phyloP scores from a whole-genome alignment of 257 asterid species.

The Galeopsis tetrahit region DNA sequence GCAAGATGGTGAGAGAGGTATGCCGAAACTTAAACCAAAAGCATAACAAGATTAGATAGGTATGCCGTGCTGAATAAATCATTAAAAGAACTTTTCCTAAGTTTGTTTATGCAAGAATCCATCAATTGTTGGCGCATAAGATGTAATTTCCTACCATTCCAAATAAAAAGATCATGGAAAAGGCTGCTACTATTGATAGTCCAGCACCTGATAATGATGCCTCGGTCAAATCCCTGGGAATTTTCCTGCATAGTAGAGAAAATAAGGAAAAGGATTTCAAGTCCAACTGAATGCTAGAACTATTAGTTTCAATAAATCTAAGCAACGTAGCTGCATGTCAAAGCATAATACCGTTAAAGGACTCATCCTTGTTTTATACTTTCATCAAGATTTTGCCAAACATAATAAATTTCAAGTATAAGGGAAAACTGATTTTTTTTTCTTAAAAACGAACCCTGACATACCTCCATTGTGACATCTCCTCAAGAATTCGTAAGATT shows the following conservation, averaged over 20 bases:
- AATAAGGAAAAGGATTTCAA: slow-evolving; percentile 7
- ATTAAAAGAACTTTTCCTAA: not conserved
- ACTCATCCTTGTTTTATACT: not conserved
- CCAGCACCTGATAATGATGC: slow-evolving; percentile 97
- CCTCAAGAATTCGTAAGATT: slow-evolving; percentile 6
- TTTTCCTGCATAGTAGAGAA: slow-evolving; percentile 68
- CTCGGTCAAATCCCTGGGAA: slow-evolving; percentile 86
- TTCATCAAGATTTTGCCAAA: not conserved
- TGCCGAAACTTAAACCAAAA: not conserved
- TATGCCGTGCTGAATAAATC: not conserved
- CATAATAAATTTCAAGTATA: not conserved
- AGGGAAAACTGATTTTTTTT: not conserved
- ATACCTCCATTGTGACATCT: not conserved
- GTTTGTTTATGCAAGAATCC: slow-evolving; percentile 20
- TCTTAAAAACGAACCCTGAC: not conserved
- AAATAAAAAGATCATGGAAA: slow-evolving; percentile 79
- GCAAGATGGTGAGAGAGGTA: slow-evolving; percentile 6
- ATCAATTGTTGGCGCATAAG: slow-evolving; percentile 15
- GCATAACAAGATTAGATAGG: slow-evolving; percentile 18
- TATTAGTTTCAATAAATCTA: slow-evolving; percentile 3
- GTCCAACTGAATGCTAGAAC: slow-evolving; percentile 16
- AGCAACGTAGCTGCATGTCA: slow-evolving; percentile 7
- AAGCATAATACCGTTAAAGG: slow-evolving; percentile 7
- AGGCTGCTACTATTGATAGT: slow-evolving; percentile 81
- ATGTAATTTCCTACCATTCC: slow-evolving; percentile 77